These are phyloP conservation scores for Scenedesmus sp. DNA, from an alignment of 163 green algal genomes.

Conservation along the genomic window DNA sequence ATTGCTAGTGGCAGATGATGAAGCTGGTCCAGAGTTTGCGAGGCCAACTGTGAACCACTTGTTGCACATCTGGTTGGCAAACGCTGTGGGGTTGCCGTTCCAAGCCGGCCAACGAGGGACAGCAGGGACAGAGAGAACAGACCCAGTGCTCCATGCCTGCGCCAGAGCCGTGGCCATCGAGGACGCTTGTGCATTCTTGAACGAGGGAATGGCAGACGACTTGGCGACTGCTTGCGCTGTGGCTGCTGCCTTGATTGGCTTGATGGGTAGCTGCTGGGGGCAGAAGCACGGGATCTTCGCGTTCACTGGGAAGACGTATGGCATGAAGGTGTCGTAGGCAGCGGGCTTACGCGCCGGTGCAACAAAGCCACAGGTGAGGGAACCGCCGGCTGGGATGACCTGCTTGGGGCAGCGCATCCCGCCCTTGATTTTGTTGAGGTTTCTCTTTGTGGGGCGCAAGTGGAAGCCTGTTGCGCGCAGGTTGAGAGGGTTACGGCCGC, in stretches of 20 bases:
- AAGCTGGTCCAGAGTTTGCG: not conserved
- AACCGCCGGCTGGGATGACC: conserved; percentile 34
- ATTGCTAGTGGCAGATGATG: not conserved
- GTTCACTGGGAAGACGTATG: conserved; percentile 7
- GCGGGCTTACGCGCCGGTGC: not conserved
- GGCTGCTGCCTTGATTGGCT: not conserved
- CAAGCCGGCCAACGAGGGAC: conserved; percentile 2
- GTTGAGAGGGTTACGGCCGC: not conserved
- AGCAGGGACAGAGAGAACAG: not conserved
- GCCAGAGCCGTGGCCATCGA: not conserved
- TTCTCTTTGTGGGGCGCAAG: not conserved
- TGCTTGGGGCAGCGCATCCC: conserved; percentile 22
- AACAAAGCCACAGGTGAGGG: conserved; percentile 37
- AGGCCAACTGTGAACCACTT: not conserved
- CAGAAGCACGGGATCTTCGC: conserved; percentile 13
- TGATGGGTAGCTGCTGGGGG: not conserved
- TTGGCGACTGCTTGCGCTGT: not conserved
- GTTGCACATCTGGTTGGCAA: not conserved
- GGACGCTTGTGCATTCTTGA: not conserved
- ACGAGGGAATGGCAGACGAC: not conserved
- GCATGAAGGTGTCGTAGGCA: conserved; percentile 5
- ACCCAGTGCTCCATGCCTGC: conserved; percentile 19
- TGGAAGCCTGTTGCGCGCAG: conserved; percentile 26
- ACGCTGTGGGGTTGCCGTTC: not conserved
- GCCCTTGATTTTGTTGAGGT: not conserved